Base-by-base conservation (phyloP, 495 filamentous ascomycete species). In the Aspergillus hancockii region DNA sequence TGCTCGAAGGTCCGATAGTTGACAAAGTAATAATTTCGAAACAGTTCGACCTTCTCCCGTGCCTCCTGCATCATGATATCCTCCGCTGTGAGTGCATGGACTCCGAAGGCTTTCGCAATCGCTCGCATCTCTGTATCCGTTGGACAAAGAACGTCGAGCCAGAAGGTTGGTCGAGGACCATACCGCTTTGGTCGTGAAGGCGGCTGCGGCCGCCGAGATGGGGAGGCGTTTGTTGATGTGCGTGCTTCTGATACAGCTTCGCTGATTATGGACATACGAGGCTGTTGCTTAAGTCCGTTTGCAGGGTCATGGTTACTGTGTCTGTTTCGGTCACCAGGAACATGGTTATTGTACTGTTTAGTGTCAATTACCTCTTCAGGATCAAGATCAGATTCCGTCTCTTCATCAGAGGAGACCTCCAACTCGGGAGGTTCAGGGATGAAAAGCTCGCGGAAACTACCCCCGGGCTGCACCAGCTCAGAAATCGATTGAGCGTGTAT, bases 1-100 rank as follows among this genome's bases (percentile, higher is more conserved):
- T 98, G 94, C 65, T 97, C 95, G 63, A 98, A 98, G 2, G 92
- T 91, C 8, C 94, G 88, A 74, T 97, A 98, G 66, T 96, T 98
- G 74, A 97, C 88, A 68, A 98, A 97, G 70, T 98, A 98, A 75
- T 98, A 98, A 62, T 95, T 89, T 36, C 88, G 84, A 78, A 98
- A 98, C 8, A 98, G 84, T 74, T 98, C 94, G 8, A 98, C 95
- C 75, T 98, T 98, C 67, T 98, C 94, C 10, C 94, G 91, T 47
- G 90, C 88, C 76, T 98, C 94, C 70, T 98, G 90, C 77, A 96
- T 87, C 84, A 97, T 87, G 71, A 98, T 98, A 71, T 98, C 94
- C 69, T 98, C 94, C 21, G 90, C 87, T 0, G 94, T 98, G 50
- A 98, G 75, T 3, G 93, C 92, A 72, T 98, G 94, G 51, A 98